These are phyloP conservation scores for Phytopythium delawarense DNA, from an alignment of 352 stramenopile species.

Conservation along the genomic window DNA sequence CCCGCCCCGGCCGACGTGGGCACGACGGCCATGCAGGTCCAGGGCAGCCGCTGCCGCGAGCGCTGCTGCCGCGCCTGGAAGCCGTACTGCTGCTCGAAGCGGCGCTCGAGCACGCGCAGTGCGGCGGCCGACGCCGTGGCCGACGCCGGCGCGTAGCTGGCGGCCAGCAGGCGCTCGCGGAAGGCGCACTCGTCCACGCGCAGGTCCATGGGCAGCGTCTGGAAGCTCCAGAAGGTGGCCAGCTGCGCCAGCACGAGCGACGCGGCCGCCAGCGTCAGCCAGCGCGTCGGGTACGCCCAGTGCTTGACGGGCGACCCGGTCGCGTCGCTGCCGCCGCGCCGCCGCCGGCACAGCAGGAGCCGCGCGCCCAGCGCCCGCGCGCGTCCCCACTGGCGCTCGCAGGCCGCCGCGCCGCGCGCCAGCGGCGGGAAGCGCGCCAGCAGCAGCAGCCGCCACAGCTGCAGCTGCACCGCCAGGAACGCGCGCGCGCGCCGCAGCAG, in stretches of 20 bases:
- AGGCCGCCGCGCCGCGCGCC: constrained; percentile 15
- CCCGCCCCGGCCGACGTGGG: constrained; percentile 19
- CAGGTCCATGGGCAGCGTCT: constrained; percentile 41
- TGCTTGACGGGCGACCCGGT: constrained; percentile 36
- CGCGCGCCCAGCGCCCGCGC: constrained; percentile 10
- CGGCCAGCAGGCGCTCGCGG: constrained; percentile 42
- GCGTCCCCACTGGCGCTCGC: constrained; percentile 12
- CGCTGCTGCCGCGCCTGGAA: constrained; percentile 19
- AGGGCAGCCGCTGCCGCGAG: constrained; percentile 34
- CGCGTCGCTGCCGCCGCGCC: neutral
- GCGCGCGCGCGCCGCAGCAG: constrained; percentile 15
- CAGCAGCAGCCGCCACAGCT: constrained; percentile 21
- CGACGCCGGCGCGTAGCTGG: constrained; percentile 16
- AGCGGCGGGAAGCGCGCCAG: constrained; percentile 16
- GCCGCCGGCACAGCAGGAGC: constrained; percentile 14
- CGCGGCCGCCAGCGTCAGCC: constrained; percentile 51
- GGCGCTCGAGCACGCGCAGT: constrained; percentile 47
- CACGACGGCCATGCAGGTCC: constrained; percentile 61
- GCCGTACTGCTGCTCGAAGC: constrained; percentile 57
- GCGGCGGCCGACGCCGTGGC: constrained; percentile 13
- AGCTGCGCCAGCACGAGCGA: constrained; percentile 43
- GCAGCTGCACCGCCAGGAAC: constrained; percentile 15
- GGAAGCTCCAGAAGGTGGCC: constrained; percentile 43
- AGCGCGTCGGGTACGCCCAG: constrained; percentile 66
- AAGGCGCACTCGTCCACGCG: constrained; percentile 69